Conservation (phyloP, 768 basidiomycete species). For the Fomitopsis pulvina region DNA sequence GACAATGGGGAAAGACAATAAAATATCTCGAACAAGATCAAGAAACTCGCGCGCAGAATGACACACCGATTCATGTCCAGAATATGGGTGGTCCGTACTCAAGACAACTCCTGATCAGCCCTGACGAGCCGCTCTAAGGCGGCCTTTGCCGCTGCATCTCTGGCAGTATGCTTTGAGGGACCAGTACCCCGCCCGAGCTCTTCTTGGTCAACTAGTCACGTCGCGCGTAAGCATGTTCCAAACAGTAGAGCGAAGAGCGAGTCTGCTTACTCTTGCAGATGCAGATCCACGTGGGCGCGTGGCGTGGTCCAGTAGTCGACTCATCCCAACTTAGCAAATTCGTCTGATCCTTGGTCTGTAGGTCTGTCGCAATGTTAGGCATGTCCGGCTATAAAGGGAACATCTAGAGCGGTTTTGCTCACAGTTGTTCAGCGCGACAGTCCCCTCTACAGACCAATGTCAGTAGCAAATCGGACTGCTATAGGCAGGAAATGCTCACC, state of each 20-base stretch:
- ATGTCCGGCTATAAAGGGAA: not conserved
- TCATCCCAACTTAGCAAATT: conserved; percentile 52
- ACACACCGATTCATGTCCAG: no score
- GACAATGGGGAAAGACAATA: no score
- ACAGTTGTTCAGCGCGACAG: conserved; percentile 36
- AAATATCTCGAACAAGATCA: no score
- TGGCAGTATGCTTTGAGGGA: conserved; percentile 37
- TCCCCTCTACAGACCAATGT: conserved; percentile 9
- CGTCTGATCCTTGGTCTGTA: conserved; percentile 40
- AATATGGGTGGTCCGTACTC: no score
- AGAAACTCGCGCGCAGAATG: no score
- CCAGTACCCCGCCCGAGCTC: conserved; percentile 20
- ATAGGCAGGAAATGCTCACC: not conserved
- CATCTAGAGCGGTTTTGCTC: no score
- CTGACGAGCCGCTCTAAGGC: conserved; percentile 5
- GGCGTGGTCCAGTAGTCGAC: conserved; percentile 33
- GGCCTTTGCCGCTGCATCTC: conserved; percentile 10
- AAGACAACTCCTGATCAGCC: no score
- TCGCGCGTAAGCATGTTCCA: not conserved
- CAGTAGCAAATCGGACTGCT: not conserved
- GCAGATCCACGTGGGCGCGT: conserved; percentile 47
- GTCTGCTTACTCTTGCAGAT: conserved; percentile 47
- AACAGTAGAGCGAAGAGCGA: not conserved
- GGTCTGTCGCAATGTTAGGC: conserved; percentile 30
- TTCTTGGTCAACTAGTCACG: conserved; percentile 7